A percentile compares a stretch with the other conserved stretches of the same genome.
Evolutionary conservation across 2,329 filamentous ascomycete genomes (phyloP).

Genomic region (Lomentospora prolificans): DNA sequence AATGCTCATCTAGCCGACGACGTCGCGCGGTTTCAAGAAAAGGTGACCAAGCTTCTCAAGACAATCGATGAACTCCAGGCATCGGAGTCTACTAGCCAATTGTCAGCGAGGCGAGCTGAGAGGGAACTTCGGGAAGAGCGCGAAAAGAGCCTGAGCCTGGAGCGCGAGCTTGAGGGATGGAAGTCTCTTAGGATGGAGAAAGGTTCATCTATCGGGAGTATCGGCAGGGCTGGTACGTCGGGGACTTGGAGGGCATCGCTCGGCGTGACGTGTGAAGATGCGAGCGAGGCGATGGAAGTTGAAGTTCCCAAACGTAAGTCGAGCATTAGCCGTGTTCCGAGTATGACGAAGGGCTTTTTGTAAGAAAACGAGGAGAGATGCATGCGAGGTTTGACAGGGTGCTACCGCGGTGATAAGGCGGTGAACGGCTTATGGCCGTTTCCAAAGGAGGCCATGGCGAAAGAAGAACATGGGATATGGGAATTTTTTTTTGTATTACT

Average conservation of each 20-base stretch:
- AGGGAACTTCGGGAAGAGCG: constrained; percentile 81
- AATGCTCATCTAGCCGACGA: constrained; percentile 75
- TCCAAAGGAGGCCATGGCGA: background rate
- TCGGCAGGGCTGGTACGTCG: constrained; percentile 19
- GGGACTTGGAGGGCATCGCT: constrained; percentile 36
- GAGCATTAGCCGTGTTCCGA: constrained; percentile 52
- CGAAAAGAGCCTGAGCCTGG: constrained; percentile 71
- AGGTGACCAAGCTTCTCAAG: constrained; percentile 77
- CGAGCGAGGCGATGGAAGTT: constrained; percentile 23
- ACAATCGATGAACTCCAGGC: constrained; percentile 92
- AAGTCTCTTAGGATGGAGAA: constrained; percentile 66
- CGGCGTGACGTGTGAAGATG: constrained; percentile 27
- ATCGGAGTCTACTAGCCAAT: constrained; percentile 70
- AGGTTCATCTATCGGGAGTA: constrained; percentile 24
- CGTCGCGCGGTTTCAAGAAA: constrained; percentile 75
- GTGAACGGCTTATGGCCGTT: background rate
- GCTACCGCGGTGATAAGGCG: background rate
- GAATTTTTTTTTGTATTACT: background rate
- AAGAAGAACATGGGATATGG: background rate
- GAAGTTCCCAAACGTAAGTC: constrained; percentile 57
- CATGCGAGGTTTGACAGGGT: background rate
- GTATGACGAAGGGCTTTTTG: constrained; percentile 71
- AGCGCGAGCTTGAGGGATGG: constrained; percentile 78
- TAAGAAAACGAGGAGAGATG: constrained; percentile 22
- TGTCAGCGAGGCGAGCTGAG: constrained; percentile 76